A percentile compares a stretch with the other conserved stretches of the same genome.
Conservation (phyloP, 176 grass and related monocot species). For the Areca catechu region DNA sequence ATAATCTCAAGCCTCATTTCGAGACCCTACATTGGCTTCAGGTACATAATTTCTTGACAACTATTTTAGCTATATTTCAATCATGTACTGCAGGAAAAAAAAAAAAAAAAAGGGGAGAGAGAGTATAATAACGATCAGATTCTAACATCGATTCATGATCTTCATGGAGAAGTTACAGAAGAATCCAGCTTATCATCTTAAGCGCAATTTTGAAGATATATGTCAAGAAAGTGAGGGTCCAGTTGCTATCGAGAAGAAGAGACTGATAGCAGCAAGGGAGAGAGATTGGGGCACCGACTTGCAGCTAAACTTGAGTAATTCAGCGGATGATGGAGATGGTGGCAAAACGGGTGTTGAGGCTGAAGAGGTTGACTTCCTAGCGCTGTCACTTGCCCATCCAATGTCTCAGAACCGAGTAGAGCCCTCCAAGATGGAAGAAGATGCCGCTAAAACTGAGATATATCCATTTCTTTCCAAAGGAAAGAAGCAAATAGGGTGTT, state of each 20-base stretch:
- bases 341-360: constrained; percentile 19
- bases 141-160: background rate
- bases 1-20: constrained; percentile 22
- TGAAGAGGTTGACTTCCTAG: constrained; percentile 37
- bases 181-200: constrained; percentile 2
- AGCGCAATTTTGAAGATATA: constrained; percentile 6
- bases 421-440: background rate
- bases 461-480: constrained; percentile 27
- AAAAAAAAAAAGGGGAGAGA: no score
- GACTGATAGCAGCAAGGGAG: constrained; percentile 6
- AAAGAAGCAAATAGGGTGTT: constrained; percentile 40
- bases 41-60: constrained; percentile 7
- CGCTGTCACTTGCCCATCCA: constrained; percentile 49
- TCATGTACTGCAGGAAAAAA: no score
- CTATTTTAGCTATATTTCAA: no score
- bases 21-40: constrained; percentile 16
- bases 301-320: constrained; percentile 49
- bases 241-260: constrained; percentile 16
- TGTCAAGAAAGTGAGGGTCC: constrained; percentile 7
- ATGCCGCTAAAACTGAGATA: constrained; percentile 5
- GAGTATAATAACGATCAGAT: no score
- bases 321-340: background rate
- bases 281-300: constrained; percentile 28
- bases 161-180: constrained; percentile 10
- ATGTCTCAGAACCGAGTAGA: constrained; percentile 2